Base-by-base conservation (phyloP, 305 asterid genomes). In the Fraxinus sp. region DNA sequence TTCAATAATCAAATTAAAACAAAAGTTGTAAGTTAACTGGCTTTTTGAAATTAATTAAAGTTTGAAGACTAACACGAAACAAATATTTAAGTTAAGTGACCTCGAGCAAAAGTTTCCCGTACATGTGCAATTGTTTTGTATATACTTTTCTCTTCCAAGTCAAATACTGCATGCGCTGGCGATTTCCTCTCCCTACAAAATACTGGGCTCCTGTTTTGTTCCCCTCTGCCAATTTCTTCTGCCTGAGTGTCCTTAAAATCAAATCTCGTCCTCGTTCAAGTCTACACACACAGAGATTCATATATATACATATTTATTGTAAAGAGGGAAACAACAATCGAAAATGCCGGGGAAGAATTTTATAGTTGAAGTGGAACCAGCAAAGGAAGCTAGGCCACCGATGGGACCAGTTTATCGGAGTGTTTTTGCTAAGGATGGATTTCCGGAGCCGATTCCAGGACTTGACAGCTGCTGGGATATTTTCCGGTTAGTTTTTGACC, bases 381-480 rank as follows among this genome's bases (percentile, higher is more conserved):
- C 86, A 77, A 92, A 86, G 90, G 89, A 87, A 76, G 94, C 95
- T 37, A 77, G 85, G 80, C 98, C 97, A 39, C 90, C 99, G 87
- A 88, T 87, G 83, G 99, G 99, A 80, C 96, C 98, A 52, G 98
- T 91, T 71, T 95, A 95, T 81, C 89, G 98, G 22, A 95, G 98
- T 81, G 52, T 80, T 32, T 94, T 89, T 76, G 98, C 99, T 1
- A 92, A 93, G 87, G 95, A 92, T 75, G 97, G 97, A 16, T 93
- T 95, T 87, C 99, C 99, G 52, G 86, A 87, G 30, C 96, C 97
- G 78, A 91, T 89, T 84, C 88, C 89, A 28, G 99, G 98, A 13
- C 87, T 94, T 18, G 95, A 95, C 70, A 41, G 93, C 85, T 95
- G 99, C 36, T 95, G 99, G 99, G 99, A 95, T 80, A 92, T 95